Evolutionary conservation across 1,284 basidiomycete genomes (phyloP).

Genomic region (Laetiporus sulphureus): DNA sequence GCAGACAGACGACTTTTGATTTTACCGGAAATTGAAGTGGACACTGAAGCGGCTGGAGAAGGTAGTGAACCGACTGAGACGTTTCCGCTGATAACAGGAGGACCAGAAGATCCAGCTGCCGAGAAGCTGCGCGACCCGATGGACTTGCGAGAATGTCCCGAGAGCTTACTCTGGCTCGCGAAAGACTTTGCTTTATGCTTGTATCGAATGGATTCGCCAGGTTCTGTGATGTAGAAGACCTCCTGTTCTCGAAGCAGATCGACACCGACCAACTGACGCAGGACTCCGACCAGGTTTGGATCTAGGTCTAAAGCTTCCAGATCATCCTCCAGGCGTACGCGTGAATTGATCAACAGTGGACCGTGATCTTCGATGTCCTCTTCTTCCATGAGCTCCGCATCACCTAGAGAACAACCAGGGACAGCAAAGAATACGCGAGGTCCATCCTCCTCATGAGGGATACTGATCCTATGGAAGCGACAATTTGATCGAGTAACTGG

Average conservation of each 20-base stretch:
- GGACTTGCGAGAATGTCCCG: conserved; percentile 6
- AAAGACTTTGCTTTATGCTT: conserved; percentile 14
- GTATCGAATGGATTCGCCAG: conserved; percentile 23
- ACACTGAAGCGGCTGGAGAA: conserved; percentile 18
- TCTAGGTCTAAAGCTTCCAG: conserved; percentile 46
- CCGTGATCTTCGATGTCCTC: conserved; percentile 56
- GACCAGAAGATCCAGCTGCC: conserved; percentile 9
- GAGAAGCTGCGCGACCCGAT: conserved; percentile 17
- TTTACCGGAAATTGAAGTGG: conserved; percentile 11
- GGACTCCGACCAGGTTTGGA: conserved; percentile 42
- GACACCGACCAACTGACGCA: conserved; percentile 54
- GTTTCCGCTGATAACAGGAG: conserved; percentile 11
- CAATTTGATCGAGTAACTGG: conserved; percentile 50
- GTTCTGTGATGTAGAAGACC: conserved; percentile 49
- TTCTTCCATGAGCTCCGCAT: conserved; percentile 47
- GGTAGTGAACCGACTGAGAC: conserved; percentile 9
- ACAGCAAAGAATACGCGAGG: conserved; percentile 52
- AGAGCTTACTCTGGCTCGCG: conserved; percentile 29
- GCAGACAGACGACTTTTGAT: conserved; percentile 7
- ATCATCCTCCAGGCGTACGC: conserved; percentile 37
- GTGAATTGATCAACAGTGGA: conserved; percentile 43
- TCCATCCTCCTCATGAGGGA: conserved; percentile 45
- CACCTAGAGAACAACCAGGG: conserved; percentile 56
- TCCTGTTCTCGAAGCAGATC: conserved; percentile 58
- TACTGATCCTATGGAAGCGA: conserved; percentile 57